Base-by-base conservation (phyloP, 2,329 filamentous ascomycete species). In the Keithomyces neogunnii region DNA sequence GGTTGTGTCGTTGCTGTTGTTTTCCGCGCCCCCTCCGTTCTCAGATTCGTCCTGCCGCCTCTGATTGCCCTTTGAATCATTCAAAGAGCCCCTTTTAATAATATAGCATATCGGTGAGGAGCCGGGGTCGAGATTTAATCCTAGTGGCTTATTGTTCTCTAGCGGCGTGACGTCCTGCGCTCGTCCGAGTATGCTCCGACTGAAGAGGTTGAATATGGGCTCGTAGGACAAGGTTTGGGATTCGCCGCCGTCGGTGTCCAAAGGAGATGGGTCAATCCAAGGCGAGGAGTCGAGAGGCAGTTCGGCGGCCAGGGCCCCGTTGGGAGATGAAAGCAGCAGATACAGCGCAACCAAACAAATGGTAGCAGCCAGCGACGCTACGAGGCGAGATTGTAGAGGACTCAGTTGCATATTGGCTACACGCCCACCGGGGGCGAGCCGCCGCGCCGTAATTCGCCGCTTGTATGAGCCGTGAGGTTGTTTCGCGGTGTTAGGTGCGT, bases 311-410 rank as follows among this genome's bases (percentile, higher is more conserved):
- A 85, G 76, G 45, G 81, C 85, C 56, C 84, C 76, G 49, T 74
- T 73, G 19, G 79, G 77, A 44, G 75, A 76, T 52, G 78, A 77
- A 38, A 87, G 72, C 30, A 80, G 66, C 52, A 86, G 69, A 63
- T 82, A 86, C 42, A 89, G 64, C 39, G 81, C 61, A 35, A 85
- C 60, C 33, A 88, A 66, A 48, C 86, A 63, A 32, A 80, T 68
- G 33, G 81, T 80, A 50, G 82, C 80, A 60, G 78, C 72, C 49
- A 86, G 64, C 52, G 84, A 87, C 60, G 84, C 82, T 63, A 80
- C 79, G 62, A 89, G 79, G 64, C 86, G 84, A 70, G 83, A 85
- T 72, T 88, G 87, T 59, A 88, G 72, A 61, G 79, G 82, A 65
- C 78, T 84, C 66, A 85, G 76, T 68, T 84, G 72, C 78, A 81